Base-by-base conservation (phyloP, 768 basidiomycete genomes). In the Clathrus columnatus region DNA sequence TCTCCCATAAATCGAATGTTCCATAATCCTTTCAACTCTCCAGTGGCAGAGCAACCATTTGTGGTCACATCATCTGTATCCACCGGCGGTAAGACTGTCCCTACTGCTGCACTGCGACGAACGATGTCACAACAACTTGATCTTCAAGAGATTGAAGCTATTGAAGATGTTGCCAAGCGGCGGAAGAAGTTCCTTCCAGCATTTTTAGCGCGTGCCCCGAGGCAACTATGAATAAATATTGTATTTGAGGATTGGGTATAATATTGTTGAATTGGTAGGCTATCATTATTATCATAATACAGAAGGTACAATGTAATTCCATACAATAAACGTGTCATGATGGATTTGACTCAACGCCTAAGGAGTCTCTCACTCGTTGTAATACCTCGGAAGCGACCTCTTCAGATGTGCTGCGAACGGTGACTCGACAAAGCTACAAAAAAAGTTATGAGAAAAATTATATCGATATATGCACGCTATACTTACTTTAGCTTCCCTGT, bases 391-490 rank as follows among this genome's bases (percentile, higher is more conserved):
- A 60, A 41, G 89, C 87, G 7, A 97, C 93, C 8, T 84, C 80
- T 67, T 93, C 93, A 54, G 96, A 97, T 2, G 96, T 98, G 64
- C 92, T 95, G 65, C 96, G 80, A 44, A 97, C 80, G 5, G 96
- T 99, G 57, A 97, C 65, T 30, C 96, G 86, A 70, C 92, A 97
- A 29, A 97, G 75, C 90, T 95, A 65, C 23, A 44, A 42, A 23
- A 32, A 41, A 24, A 50, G n/a, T 50, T 28, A 11, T 20, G 14
- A 49, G 21, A 20, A 17, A 24, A 23, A 23, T n/a, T 7, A 32
- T 26, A 48, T 21, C 44, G 42, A 18, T 56, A 24, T 54, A 30
- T 57, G 11, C 7, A 43, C 20, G 10, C 36, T n/a, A 5, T 59
- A 57, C 78, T 50, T 64, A 91, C 92, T 79, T 96, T 95, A 24